Base-by-base conservation (phyloP, 139 green algal species). In the Chlamydomonas sp. region DNA sequence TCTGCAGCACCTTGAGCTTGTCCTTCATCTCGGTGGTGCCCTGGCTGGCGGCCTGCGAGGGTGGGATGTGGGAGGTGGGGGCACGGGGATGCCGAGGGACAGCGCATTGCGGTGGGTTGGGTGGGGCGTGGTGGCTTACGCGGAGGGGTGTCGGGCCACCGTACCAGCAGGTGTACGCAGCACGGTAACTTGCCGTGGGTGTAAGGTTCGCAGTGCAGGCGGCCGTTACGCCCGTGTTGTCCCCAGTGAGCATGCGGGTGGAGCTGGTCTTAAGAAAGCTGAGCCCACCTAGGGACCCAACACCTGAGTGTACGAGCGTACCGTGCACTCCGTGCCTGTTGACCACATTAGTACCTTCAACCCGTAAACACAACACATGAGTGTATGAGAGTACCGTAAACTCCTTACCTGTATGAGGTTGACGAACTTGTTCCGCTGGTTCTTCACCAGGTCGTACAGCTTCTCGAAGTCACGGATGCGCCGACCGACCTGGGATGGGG, bases 381-480 rank as follows among this genome's bases (percentile, higher is more conserved):
- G 7, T 59, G 7, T 78, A 49, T 59, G 15, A n/a, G 31, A 78
- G 49, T 18, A n/a, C 10, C 31, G 31, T 49, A 49, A 49, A 49
- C 31, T 49, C 4, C 62, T 75, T n/a, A 91, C 90, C 89, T 93
- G 90, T 61, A 96, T 95, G 74, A 97, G 90, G 86, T 93, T 95
- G 57, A 96, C 94, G 85, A 97, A 92, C 90, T 96, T 96, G 91
- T 97, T 97, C 57, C 95, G 92, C 94, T 98, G 96, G 85, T 96
- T 97, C 90, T 96, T 96, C 20, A 98, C 96, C 84, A 97, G 88
- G 81, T 97, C 91, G 89, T 96, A 97, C 71, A 97, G 94, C 88
- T 96, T 94, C 83, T 95, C 85, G 89, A 95, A 96, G 85, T 97
- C 96, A 4, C 89, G 83, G 63, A 95, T 91, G 4, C 92, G 91